These are phyloP conservation scores for Eucalyptus regnans DNA, from an alignment of 345 rosid genomes.

Conservation along the genomic window DNA sequence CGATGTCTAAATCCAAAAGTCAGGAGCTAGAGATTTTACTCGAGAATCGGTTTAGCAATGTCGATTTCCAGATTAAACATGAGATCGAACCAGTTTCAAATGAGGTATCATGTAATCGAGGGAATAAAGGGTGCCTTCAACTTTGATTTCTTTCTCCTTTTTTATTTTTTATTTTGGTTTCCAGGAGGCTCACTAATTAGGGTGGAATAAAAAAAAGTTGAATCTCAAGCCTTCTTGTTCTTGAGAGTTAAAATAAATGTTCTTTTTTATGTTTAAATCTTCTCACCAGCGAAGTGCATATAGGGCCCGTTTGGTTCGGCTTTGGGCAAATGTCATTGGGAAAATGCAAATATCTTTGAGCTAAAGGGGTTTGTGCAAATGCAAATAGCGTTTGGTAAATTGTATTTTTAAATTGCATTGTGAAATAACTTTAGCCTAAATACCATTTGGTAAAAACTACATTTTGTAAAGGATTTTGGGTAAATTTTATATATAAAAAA, in stretches of 20 bases:
- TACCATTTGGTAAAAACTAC: too few species aligned
- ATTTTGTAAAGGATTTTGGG: too few species aligned
- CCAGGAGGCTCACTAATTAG: background rate
- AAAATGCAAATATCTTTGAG: too few species aligned
- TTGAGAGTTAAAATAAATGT: background rate
- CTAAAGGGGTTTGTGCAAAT: too few species aligned
- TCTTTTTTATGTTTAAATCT: background rate
- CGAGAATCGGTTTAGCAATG: too few species aligned
- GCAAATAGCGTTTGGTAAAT: too few species aligned
- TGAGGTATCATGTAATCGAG: rapidly evolving
- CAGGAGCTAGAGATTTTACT: rapidly evolving
- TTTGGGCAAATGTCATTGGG: too few species aligned
- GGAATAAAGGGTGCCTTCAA: background rate
- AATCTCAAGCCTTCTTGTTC: background rate
- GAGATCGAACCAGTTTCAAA: background rate
- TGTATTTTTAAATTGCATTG: too few species aligned
- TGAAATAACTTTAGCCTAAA: too few species aligned
- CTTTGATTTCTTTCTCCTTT: background rate
- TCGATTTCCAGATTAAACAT: rapidly evolving
- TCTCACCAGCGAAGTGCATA: background rate
- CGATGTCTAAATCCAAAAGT: background rate
- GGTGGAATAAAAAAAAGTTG: background rate
- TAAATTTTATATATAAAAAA: too few species aligned
- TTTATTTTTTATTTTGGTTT: background rate
- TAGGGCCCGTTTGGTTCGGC: too few species aligned